Percentiles rank a stretch among this genome's conserved stretches.
Conservation (phyloP, 345 rosid genomes). For the Rhizophora apiculata region DNA sequence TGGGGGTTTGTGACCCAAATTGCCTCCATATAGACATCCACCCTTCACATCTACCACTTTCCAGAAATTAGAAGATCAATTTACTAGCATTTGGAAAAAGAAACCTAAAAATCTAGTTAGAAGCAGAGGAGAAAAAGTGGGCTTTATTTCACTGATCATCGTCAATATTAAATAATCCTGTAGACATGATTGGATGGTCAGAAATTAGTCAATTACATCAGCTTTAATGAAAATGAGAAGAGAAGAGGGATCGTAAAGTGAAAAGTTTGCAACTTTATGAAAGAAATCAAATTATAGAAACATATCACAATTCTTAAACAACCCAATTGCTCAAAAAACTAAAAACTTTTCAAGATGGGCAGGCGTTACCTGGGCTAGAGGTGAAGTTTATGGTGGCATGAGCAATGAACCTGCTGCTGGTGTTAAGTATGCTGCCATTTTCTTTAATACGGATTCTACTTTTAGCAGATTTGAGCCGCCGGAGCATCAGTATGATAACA, state of each 20-base stretch:
- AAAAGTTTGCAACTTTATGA: too few relatives aligned
- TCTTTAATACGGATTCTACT: conserved; percentile 31
- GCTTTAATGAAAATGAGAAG: too few relatives aligned
- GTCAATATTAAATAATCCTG: too few relatives aligned
- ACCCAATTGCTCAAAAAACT: background rate
- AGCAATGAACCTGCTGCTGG: conserved; percentile 31
- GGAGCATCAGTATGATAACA: conserved; percentile 41
- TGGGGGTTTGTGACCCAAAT: conserved; percentile 23
- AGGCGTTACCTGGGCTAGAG: conserved; percentile 71
- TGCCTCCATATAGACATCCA: conserved; percentile 49
- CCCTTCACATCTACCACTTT: conserved; percentile 51
- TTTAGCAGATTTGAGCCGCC: conserved; percentile 44
- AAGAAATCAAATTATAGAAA: too few relatives aligned
- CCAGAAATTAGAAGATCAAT: conserved; percentile 11
- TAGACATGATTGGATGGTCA: too few relatives aligned
- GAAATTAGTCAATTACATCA: too few relatives aligned
- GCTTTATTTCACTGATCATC: too few relatives aligned
- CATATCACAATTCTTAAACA: too few relatives aligned
- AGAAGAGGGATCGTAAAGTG: too few relatives aligned
- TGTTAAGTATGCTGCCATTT: conserved; percentile 22
- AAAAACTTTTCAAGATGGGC: background rate
- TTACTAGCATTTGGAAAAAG: background rate
- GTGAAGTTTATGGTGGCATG: conserved; percentile 40
- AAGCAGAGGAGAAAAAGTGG: background rate
- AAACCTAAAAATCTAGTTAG: background rate